Evolutionary conservation across 148 eudicot genomes (phyloP), one percentile per base, ranked within the genome.

Genomic region (Bassia scoparia): DNA sequence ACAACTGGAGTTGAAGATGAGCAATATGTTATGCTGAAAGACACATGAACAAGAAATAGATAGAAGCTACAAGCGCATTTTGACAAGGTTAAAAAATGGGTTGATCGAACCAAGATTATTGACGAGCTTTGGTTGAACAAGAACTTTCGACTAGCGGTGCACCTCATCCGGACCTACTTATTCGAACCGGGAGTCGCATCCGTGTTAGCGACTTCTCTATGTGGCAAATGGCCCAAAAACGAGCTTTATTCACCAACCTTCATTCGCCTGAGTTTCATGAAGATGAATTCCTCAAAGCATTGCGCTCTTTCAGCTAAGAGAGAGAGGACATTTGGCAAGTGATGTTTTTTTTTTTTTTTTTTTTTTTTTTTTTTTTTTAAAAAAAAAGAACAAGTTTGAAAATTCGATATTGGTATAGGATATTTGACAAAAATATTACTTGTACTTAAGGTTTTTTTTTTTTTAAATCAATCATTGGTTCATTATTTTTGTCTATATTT

Each of bases 181-280:
- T 77, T 26, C 69, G 80, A 16, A 70, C 61, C 0, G 70, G 79
- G 1, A 54, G 63, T 48, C 61, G 62, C 15, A 53, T 23, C 11
- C 67, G 74, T 10, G 0, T 76, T 12, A 61, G 74, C 17, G 66
- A 76, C 62, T 76, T 14, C 43, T 50, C 46, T 26, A 43, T 69
- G 17, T 77, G 80, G 80, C 75, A 77, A 27, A 6, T 24, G 0
- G 68, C 80, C 41, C 35, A 70, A 29, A 43, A 75, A 10, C 72
- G 41, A 59, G 20, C 61, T n/a, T 61, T 43, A 37, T 72, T 61
- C 55, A 61, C 67, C 8, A 7, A 72, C 11, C 2, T 71, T 71
- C 12, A 0, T 17, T 34, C 37, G 6, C 74, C 74, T 16, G 74
- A 71, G 0, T 71, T 71, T 21, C 5, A 2, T 7, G 61, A 56